These are phyloP conservation scores for Trametes gibbosa DNA, from an alignment of 768 basidiomycete species.

Conservation along the genomic window DNA sequence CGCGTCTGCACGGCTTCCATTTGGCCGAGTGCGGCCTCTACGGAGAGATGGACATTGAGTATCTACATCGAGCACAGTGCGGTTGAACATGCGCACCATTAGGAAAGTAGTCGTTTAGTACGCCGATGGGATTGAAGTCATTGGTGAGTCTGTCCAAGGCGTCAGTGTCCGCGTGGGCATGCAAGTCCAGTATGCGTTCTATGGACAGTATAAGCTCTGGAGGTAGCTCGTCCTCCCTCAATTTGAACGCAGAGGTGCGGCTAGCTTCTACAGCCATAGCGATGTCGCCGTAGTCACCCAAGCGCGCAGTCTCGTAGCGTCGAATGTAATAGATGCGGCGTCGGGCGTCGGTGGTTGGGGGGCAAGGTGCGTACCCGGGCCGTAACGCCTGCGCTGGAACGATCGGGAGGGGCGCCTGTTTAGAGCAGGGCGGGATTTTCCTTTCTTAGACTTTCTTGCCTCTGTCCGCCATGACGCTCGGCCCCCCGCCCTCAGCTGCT, in stretches of 20 bases:
- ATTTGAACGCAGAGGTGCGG: conserved; percentile 3
- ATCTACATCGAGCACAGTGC: not conserved
- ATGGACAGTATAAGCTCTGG: conserved; percentile 68
- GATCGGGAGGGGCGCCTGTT: not conserved
- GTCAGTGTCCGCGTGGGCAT: conserved; percentile 44
- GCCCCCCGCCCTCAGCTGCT: conserved; percentile 41
- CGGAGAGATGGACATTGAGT: not conserved
- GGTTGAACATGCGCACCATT: conserved; percentile 49
- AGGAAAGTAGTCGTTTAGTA: conserved; percentile 71
- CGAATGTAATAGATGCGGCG: not conserved
- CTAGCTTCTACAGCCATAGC: conserved; percentile 10
- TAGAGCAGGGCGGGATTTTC: conserved; percentile 12
- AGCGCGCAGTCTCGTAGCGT: too few relatives aligned
- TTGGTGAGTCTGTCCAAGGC: conserved; percentile 57
- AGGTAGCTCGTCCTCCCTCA: conserved; percentile 49
- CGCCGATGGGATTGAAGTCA: conserved; percentile 53
- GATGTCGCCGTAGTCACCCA: too few relatives aligned
- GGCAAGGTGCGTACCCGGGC: not conserved
- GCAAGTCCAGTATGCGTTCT: conserved; percentile 63
- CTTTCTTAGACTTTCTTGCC: conserved; percentile 12
- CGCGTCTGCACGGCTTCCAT: conserved; percentile 69
- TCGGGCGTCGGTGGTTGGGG: not conserved
- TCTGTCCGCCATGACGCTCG: conserved; percentile 35
- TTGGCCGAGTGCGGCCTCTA: conserved; percentile 75
- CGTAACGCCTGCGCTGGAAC: not conserved